Base-by-base conservation (phyloP, 192 early-diverging fungal genomes). In the Chytriomyces hyalinus region DNA sequence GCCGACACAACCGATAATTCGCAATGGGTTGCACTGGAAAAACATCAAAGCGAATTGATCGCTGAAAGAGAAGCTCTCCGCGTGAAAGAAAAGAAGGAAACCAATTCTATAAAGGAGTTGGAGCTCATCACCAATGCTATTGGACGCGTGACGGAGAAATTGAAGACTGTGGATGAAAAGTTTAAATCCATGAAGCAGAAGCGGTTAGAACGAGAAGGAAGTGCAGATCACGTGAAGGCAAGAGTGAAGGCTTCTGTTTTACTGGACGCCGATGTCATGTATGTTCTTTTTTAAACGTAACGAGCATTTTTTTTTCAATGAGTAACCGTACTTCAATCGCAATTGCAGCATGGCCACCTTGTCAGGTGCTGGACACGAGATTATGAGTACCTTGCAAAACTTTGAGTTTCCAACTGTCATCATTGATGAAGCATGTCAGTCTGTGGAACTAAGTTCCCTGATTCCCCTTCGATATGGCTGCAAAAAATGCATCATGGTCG, bases 401-500 rank as follows among this genome's bases (percentile, higher is more conserved):
- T 85, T 93, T 48, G 84, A 85, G 7, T 98, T 97, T 80, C 80
- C 78, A n/a, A 84, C 81, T 6, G 84, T 85, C 10, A 96, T 99
- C 71, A 93, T 99, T 67, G 97, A 99, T 78, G 97, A 99, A 81
- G 97, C 97, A 0, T 95, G 95, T 26, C 97, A 99, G 77, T 91
- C 93, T 3, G 91, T 95, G 36, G 97, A 99, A 80, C 84, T 96
- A 11, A 88, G 90, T 24, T 91, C 91, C 6, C 66, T 98, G 76
- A 98, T 99, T 79, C 96, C 97, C 20, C 79, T 97, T 11, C 91
- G 92, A 59, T 94, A 93, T 62, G 92, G 91, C 24, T 91, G 89
- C 47, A 89, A 91, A 49, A 88, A 92, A 26, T 94, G 92, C 73
- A 87, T 99, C 60, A 80, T 99, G 20, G 95, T 98, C 46, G 97